phyloP scores from a whole-genome alignment of 345 rosid species.

The Citropsis articulata region DNA sequence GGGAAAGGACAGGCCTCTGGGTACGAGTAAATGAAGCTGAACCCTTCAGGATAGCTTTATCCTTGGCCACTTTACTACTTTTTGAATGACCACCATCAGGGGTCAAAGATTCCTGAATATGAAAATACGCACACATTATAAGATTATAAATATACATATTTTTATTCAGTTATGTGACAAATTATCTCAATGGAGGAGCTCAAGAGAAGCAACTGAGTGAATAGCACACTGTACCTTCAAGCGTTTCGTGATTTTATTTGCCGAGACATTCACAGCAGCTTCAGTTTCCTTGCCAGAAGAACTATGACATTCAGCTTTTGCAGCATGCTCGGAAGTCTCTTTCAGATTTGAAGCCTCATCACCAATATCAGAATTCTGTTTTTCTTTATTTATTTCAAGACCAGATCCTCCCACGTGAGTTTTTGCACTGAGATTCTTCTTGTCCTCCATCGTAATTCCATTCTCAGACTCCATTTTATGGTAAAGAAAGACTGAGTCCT shows the following conservation, averaged over 20 bases:
- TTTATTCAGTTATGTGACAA: neutral
- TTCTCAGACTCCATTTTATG: constrained; percentile 60
- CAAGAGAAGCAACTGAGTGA: constrained; percentile 13
- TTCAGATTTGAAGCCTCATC: constrained; percentile 16
- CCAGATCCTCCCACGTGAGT: constrained; percentile 28
- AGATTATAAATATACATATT: neutral
- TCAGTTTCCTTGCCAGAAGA: constrained; percentile 26
- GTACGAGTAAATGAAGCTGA: constrained; percentile 33
- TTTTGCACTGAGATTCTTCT: constrained; percentile 28
- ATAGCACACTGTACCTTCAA: constrained; percentile 44
- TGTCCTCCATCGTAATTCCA: constrained; percentile 33
- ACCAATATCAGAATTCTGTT: constrained; percentile 22
- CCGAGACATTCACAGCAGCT: constrained; percentile 27
- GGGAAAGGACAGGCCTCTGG: constrained; percentile 53
- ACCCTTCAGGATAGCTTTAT: constrained; percentile 47
- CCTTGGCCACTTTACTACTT: constrained; percentile 45
- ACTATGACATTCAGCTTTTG: constrained; percentile 27
- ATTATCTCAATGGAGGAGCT: constrained; percentile 12
- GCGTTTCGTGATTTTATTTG: constrained; percentile 37
- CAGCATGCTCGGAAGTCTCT: constrained; percentile 28
- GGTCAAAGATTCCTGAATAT: constrained; percentile 40
- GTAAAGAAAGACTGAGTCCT: constrained; percentile 11
- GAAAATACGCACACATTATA: neutral
- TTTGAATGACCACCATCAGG: constrained; percentile 28
- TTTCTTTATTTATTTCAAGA: constrained; percentile 34